Base-by-base conservation (phyloP, 2,329 filamentous ascomycete genomes). In the Diplodia intermedia region DNA sequence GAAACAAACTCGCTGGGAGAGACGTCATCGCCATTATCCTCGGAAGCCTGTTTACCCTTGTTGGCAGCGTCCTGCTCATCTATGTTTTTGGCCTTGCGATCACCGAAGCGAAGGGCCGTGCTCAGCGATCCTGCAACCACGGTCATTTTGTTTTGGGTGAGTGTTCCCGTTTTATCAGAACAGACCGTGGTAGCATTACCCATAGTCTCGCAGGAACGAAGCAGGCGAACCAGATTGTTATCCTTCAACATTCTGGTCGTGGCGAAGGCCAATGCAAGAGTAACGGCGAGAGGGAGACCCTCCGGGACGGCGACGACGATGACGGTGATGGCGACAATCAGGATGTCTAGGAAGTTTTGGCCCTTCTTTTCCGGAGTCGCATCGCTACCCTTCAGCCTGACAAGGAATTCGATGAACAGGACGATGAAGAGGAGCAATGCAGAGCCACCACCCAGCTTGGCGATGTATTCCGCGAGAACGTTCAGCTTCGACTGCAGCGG, bases 351-450 rank as follows among this genome's bases (percentile, higher is more conserved):
- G 75, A 90, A 90, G 62, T 85, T 84, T 74, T 94, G 91, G 9
- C 90, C 92, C 80, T 94, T 95, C 65, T 87, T 78, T 2, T 90
- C 87, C 2, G 91, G 83, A 0, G 84, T 84, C 1, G 80, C 80
- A 3, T 75, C 71, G 68, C 86, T 83, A 20, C 79, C 73, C 3
- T 85, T 85, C 3, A 97, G 85, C 14, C 87, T 81, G 57, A 89
- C 92, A 11, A 95, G 83, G 76, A 97, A 97, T 73, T 93, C 87
- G 81, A 97, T 94, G 74, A 97, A 88, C 15, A 97, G 84, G 55
- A 96, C 90, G 56, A 94, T 84, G 80, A 97, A 97, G 56, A 97
- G 84, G 11, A 94, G 79, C 15, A 95, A 82, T 71, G 91, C 92
- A 60, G 93, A 92, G 69, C 86, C 88, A 76, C 92, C 92, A 79